A percentile compares a stretch with the other conserved stretches of the same genome.
Conservation (phyloP, 2,329 filamentous ascomycete species). For the Albophoma yamanashiensis region DNA sequence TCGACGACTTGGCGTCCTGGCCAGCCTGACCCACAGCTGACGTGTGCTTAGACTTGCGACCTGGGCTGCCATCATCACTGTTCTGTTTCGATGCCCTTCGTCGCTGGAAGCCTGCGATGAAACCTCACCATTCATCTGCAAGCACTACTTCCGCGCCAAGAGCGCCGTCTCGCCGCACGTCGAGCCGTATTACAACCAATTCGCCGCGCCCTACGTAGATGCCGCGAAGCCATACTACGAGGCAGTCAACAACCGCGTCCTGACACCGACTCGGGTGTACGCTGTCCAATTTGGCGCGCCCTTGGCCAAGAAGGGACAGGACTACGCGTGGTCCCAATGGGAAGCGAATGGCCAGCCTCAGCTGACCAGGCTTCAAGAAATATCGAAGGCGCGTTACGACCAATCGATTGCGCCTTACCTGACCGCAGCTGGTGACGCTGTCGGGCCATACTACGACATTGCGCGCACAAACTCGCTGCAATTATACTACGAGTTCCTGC, state of each 20-base stretch:
- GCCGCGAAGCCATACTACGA: conserved; percentile 66
- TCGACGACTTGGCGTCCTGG: not conserved
- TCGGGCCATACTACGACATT: conserved; percentile 64
- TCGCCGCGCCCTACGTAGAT: conserved; percentile 75
- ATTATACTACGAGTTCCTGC: conserved; percentile 59
- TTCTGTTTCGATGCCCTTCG: conserved; percentile 74
- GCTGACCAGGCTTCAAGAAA: conserved; percentile 51
- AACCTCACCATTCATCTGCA: conserved; percentile 67
- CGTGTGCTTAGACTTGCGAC: conserved; percentile 51
- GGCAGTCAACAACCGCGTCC: conserved; percentile 48
- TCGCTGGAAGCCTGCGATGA: conserved; percentile 56
- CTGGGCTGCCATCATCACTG: conserved; percentile 77
- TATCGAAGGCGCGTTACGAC: conserved; percentile 58
- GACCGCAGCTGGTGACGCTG: conserved; percentile 41
- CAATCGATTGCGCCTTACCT: conserved; percentile 64
- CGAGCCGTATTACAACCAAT: conserved; percentile 74
- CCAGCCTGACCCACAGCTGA: not conserved
- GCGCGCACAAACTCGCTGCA: conserved; percentile 52
- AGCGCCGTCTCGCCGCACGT: conserved; percentile 59
- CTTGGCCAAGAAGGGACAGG: conserved; percentile 54
- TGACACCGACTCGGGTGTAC: conserved; percentile 57
- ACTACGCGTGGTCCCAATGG: conserved; percentile 65
- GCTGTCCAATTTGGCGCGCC: conserved; percentile 68
- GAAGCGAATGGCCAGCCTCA: conserved; percentile 67
- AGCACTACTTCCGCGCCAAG: conserved; percentile 64